Base-by-base conservation (phyloP, 306 rosid genomes). In the Oxytropis ochrocephala region DNA sequence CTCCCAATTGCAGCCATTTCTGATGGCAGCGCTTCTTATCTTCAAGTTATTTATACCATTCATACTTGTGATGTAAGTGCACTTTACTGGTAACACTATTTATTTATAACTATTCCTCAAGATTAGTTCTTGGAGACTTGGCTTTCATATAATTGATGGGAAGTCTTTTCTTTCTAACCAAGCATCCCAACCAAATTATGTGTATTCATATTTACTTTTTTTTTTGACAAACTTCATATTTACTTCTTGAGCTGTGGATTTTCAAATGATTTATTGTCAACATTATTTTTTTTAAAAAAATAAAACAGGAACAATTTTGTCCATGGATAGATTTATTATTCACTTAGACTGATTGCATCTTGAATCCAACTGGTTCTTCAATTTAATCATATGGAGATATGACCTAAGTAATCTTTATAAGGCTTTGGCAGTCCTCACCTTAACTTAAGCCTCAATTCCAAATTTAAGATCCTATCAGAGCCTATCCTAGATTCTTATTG, bases 1-100 rank as follows among this genome's bases (percentile, higher is more conserved):
- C 49, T 76, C 50, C 29, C 44, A 14, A 56, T 72, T 79, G 78
- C 93, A 91, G 97, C 97, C 97, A 18, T 91, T 91, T 76, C 85
- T 91, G 67, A 91, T 91, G 97, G 88, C 97, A 60, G 89, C 97
- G 17, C 85, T 91, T 35, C 97, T 91, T 24, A 85, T 91, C 76
- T 87, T 87, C 89, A 91, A 91, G 89, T 75, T 91, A 72, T 83
- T 85, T 78, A 91, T 91, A 76, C 97, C 96, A 44, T 91, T 91
- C 88, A 74, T 91, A 82, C 89, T 89, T 44, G 97, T 91, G 72
- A 87, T 91, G 97, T 91, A 83, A 91, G 97, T 83, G 61, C 53
- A 69, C 52, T 69, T 80, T 48, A 11, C 38, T 41, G 2, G 21
- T 49, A 57, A 51, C 14, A 41, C 46, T 64, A 65, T 66, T 53